Evolutionary conservation across 2,329 filamentous ascomycete genomes (phyloP), one percentile per base, ranked within the genome.

Genomic region (Neospermospora avenae): DNA sequence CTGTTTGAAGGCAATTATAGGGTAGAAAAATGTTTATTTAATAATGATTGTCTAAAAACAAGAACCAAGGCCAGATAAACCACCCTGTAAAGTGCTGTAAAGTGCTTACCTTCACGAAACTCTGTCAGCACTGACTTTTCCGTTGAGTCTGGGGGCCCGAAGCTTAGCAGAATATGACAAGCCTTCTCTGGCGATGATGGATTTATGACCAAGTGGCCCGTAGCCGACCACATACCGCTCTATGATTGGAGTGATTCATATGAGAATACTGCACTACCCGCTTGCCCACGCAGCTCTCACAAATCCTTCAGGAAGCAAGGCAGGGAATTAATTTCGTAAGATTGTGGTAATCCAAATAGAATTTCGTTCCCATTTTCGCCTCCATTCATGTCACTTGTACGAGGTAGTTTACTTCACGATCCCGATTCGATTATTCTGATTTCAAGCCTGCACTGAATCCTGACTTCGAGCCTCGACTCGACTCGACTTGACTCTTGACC

Each of bases 141-240:
- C 6, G 28, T 31, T 31, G 5, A 6, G 28, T 31, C 11, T 31
- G 28, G 55, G 35, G 46, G 56, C 24, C 44, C 52, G 56, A 52
- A 58, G 56, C 56, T 58, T 58, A 53, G 42, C 54, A 37, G 34
- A 39, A 58, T 28, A 28, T 41, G 37, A 53, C 39, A 41, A 58
- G 56, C 51, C 28, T 54, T 54, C 31, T 42, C 31, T 42, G 51
- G 18, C 48, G 48, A 51, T 41, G n/a, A 42, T 35, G 18, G n/a
- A 25, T 39, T 41, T 24, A 20, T 39, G 51, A 42, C 5, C n/a
- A 20, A 31, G 6, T 31, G 28, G 28, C 28, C 28, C 11, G 28
- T 31, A 31, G 5, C 18, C 39, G 18, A 10, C n/a, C n/a, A 34
- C 20, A 7, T n/a, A 7, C 13, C n/a, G 48, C n/a, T 25, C 20